phyloP scores from a whole-genome alignment of 352 stramenopile genomes.

The Globisporangium takayamanum region DNA sequence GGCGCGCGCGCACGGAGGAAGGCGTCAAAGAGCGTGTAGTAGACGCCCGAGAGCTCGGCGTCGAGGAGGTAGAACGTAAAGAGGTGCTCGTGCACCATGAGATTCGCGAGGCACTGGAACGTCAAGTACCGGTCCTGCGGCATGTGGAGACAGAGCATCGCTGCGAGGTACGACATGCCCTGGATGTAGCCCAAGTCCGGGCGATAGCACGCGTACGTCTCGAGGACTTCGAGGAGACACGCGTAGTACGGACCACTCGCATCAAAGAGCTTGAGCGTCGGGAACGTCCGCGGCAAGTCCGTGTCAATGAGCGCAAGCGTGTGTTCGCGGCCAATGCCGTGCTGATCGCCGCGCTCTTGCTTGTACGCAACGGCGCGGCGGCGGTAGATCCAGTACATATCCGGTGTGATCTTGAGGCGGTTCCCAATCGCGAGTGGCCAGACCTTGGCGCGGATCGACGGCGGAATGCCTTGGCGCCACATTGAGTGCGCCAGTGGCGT shows the following conservation, averaged over 20 bases:
- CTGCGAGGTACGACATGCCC: conserved; percentile 86
- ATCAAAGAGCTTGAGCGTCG: conserved; percentile 74
- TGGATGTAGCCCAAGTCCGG: conserved; percentile 88
- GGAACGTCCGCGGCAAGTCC: conserved; percentile 82
- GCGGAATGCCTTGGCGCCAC: conserved; percentile 78
- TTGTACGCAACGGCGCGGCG: conserved; percentile 55
- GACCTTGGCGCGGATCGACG: conserved; percentile 70
- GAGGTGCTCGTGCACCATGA: conserved; percentile 85
- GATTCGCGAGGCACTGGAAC: conserved; percentile 84
- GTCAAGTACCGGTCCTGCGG: conserved; percentile 68
- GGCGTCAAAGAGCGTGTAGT: conserved; percentile 78
- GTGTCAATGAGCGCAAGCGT: conserved; percentile 81
- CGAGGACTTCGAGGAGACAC: conserved; percentile 73
- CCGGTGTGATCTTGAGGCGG: conserved; percentile 76
- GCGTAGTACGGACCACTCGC: conserved; percentile 68
- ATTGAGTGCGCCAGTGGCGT: conserved; percentile 67
- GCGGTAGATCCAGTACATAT: conserved; percentile 85
- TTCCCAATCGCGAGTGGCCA: conserved; percentile 86
- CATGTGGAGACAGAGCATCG: conserved; percentile 83
- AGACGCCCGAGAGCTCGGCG: conserved; percentile 65
- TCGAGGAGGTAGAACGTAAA: conserved; percentile 88
- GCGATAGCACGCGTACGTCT: conserved; percentile 83
- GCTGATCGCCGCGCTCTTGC: conserved; percentile 25
- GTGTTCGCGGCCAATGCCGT: conserved; percentile 61
- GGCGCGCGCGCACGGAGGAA: conserved; percentile 50